These are phyloP conservation scores for Chlamydomonas sp. DNA, from an alignment of 139 green algal genomes.

Conservation along the genomic window DNA sequence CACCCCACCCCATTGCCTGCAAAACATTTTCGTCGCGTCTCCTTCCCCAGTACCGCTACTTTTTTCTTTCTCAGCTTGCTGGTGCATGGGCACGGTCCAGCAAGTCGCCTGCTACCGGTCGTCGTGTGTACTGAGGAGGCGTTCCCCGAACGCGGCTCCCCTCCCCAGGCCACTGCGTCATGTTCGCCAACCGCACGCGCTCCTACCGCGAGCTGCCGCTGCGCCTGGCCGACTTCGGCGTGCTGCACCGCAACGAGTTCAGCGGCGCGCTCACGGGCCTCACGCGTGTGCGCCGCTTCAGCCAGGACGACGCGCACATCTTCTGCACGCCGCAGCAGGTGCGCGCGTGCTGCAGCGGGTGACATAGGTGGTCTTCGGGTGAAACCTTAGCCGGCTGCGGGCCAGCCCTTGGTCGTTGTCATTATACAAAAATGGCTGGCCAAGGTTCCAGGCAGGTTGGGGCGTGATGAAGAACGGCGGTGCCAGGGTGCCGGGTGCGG, in stretches of 20 bases:
- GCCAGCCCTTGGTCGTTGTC: too few relatives aligned
- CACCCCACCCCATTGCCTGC: not conserved
- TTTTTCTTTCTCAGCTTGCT: too few relatives aligned
- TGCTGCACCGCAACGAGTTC: slow-evolving; percentile 98
- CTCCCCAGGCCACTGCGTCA: slow-evolving; percentile 92
- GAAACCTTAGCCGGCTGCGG: too few relatives aligned
- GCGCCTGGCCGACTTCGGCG: slow-evolving; percentile 96
- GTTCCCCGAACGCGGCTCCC: not conserved
- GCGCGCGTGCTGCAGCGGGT: not conserved
- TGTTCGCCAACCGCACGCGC: slow-evolving; percentile 89
- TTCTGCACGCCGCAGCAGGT: slow-evolving; percentile 96
- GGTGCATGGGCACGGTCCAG: too few relatives aligned
- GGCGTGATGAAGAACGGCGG: not conserved
- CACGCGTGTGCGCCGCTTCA: slow-evolving; percentile 94
- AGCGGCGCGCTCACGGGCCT: slow-evolving; percentile 86
- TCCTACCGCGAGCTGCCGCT: slow-evolving; percentile 97
- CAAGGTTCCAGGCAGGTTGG: too few relatives aligned
- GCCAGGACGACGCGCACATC: slow-evolving; percentile 99
- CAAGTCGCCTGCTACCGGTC: too few relatives aligned
- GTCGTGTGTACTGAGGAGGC: not conserved
- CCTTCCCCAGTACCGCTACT: not conserved
- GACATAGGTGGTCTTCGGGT: too few relatives aligned
- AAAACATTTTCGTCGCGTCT: not conserved
- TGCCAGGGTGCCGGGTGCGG: too few relatives aligned
- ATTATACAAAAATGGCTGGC: too few relatives aligned